Conservation (phyloP, 768 basidiomycete species). For the Serendipita indica region DNA sequence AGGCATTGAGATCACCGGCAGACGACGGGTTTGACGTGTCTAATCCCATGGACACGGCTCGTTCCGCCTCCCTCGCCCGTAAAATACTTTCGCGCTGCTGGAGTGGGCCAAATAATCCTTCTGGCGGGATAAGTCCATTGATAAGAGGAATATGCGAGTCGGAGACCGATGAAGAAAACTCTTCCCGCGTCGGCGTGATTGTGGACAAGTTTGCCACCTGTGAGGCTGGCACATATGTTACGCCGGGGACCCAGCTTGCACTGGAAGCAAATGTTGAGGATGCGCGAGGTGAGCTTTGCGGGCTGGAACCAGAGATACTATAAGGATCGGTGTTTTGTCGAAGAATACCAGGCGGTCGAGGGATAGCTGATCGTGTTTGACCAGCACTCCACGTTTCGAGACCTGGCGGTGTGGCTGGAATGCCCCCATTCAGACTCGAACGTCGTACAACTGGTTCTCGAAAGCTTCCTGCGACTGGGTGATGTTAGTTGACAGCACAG, state of each 20-base stretch:
- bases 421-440: too few species aligned
- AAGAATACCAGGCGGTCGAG: neutral
- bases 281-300: neutral
- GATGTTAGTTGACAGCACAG: too few species aligned
- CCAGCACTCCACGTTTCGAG: neutral
- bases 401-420: neutral
- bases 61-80: neutral
- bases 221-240: neutral
- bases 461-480: too few species aligned
- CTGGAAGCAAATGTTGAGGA: neutral
- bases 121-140: neutral
- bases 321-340: neutral
- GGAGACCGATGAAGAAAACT: neutral
- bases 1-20: neutral
- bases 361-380: neutral
- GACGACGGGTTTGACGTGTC: neutral
- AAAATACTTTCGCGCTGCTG: neutral
- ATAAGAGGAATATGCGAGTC: neutral
- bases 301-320: neutral
- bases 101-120: neutral
- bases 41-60: neutral
- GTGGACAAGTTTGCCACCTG: neutral
- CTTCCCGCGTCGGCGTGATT: neutral
- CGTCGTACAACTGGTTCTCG: too few species aligned
- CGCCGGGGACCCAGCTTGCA: neutral